These are phyloP conservation scores for Inonotus hispidus DNA, from an alignment of 1,284 basidiomycete species.

Conservation along the genomic window DNA sequence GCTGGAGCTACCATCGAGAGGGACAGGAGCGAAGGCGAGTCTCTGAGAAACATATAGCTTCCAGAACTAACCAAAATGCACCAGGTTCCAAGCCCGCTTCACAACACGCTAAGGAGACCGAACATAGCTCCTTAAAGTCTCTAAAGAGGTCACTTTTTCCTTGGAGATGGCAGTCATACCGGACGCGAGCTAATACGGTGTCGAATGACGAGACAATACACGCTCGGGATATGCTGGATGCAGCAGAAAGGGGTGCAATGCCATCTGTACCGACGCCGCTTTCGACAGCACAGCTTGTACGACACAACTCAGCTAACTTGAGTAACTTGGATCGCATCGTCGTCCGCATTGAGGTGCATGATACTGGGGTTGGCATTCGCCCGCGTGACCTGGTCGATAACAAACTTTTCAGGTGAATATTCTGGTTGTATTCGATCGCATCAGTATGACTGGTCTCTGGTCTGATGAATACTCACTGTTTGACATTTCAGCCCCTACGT, in stretches of 20 bases:
- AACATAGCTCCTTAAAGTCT: not conserved
- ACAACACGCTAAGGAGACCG: not conserved
- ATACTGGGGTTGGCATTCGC: constrained; percentile 77
- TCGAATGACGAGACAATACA: not conserved
- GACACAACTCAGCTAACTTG: constrained; percentile 41
- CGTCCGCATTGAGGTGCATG: constrained; percentile 75
- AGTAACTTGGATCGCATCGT: constrained; percentile 53
- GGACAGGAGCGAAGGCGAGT: not conserved
- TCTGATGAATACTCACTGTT: not conserved
- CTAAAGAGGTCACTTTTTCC: not conserved
- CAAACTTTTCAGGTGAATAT: constrained; percentile 51
- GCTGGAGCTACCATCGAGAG: not conserved
- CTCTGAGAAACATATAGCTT: not conserved
- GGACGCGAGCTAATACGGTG: not conserved
- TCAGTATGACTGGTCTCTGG: not conserved
- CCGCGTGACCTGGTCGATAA: constrained; percentile 66
- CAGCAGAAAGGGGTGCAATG: constrained; percentile 14
- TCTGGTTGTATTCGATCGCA: not conserved
- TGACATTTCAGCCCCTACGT: constrained; percentile 22
- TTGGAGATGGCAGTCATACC: not conserved
- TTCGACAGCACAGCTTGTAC: constrained; percentile 42
- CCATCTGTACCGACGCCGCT: constrained; percentile 26
- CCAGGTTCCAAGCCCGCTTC: not conserved
- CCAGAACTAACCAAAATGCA: not conserved
- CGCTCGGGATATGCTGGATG: constrained; percentile 2